phyloP scores from a whole-genome alignment of 23 red algal species.

The Gracilaria vermiculophylla region DNA sequence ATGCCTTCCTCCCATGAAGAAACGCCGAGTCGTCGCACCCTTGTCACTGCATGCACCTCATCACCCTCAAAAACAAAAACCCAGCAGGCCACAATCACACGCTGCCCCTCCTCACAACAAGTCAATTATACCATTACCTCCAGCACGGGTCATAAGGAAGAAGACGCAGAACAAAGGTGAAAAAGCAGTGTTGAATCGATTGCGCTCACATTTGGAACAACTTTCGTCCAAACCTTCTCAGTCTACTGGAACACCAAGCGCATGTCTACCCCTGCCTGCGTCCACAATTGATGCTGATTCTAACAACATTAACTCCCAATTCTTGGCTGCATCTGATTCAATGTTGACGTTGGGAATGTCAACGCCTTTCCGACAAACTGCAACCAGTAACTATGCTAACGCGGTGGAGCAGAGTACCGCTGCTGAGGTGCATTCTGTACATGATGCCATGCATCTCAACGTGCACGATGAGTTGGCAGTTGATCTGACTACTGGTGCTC shows the following conservation, averaged over 20 bases:
- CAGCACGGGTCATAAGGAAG: not conserved
- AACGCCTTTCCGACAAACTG: not conserved
- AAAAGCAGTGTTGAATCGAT: conserved; percentile 6
- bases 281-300: not conserved
- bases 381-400: not conserved
- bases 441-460: not conserved
- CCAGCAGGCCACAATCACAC: not conserved
- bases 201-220: conserved; percentile 13
- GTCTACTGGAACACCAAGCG: not conserved
- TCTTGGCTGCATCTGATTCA: not conserved
- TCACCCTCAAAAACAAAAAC: not conserved
- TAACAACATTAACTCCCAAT: not conserved
- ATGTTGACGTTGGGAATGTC: not conserved
- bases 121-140: not conserved
- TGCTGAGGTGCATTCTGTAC: not conserved
- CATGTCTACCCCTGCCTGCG: not conserved
- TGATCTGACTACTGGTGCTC: not conserved
- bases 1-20: not conserved
- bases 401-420: too few species aligned
- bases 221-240: not conserved
- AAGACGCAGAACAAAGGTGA: not conserved
- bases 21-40: not conserved
- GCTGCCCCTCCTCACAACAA: not conserved
- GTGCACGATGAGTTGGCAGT: conserved; percentile 7
- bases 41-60: not conserved